A percentile compares a stretch with the other conserved stretches of the same genome.
These are phyloP conservation scores for Hortaea werneckii DNA, from an alignment of 2,329 filamentous ascomycete species.

Conservation along the genomic window DNA sequence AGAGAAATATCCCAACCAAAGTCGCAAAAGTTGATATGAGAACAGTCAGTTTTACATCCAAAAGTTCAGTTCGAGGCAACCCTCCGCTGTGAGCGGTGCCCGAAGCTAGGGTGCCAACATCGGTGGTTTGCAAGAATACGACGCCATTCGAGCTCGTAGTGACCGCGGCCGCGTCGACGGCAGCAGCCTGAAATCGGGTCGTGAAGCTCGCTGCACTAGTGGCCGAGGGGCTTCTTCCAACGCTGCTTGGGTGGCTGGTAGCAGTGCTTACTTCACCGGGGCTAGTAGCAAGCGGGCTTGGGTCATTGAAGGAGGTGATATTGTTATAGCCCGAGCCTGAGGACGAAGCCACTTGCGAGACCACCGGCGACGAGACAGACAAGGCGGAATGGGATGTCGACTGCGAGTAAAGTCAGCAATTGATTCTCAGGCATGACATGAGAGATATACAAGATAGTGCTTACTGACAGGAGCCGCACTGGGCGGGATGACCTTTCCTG, in stretches of 20 bases:
- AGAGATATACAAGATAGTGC: slow-evolving; percentile 20
- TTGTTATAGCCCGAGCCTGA: slow-evolving; percentile 32
- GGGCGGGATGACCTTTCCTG: slow-evolving; percentile 69
- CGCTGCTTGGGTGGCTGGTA: not conserved
- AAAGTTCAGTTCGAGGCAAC: too few species aligned
- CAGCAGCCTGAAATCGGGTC: not conserved
- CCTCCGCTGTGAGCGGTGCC: too few species aligned
- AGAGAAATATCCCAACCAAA: too few species aligned
- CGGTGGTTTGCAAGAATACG: not conserved
- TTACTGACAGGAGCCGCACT: slow-evolving; percentile 58
- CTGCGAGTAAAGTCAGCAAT: slow-evolving; percentile 28
- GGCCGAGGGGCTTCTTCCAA: too few species aligned
- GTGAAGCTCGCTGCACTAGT: too few species aligned
- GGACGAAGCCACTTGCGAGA: slow-evolving; percentile 35
- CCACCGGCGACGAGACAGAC: slow-evolving; percentile 43
- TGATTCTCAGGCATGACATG: slow-evolving; percentile 17
- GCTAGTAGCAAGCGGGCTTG: slow-evolving; percentile 2
- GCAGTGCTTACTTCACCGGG: not conserved
- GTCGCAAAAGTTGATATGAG: too few species aligned
- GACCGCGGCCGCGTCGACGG: not conserved
- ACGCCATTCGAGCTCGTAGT: not conserved
- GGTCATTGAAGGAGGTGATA: slow-evolving; percentile 39
- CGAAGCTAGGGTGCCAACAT: not conserved
- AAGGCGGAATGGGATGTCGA: slow-evolving; percentile 41
- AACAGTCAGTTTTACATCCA: too few species aligned